Base-by-base conservation (phyloP, 495 filamentous ascomycete genomes). In the Penicillium canariense region DNA sequence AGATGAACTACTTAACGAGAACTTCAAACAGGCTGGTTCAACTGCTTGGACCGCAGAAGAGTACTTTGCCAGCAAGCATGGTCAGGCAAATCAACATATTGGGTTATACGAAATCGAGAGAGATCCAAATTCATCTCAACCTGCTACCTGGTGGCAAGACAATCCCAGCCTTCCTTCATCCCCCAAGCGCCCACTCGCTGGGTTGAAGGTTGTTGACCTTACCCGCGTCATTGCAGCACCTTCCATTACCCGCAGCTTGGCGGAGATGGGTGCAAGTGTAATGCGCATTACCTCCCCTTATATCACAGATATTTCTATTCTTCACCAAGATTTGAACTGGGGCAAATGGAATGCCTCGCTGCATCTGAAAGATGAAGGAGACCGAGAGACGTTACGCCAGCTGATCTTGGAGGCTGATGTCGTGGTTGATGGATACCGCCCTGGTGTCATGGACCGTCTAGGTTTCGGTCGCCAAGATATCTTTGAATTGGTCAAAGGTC, bases 371-470 rank as follows among this genome's bases (percentile, higher is more conserved):
- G 67, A 67, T 5, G 70, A 75, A 25, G 69, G 68, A 23, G 78
- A 73, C 20, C 62, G 71, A 11, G 58, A 67, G 32, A 67, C 61
- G 20, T 58, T 85, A 23, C 61, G 68, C 2, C 47, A 50, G 9
- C 58, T 84, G 18, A 75, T 85, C 44, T 56, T 59, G 8, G 75
- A 77, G 0, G 81, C 81, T 2, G 82, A 85, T 66, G 76, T 85
- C n/a, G 73, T 85, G 5, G 53, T 85, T 15, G 72, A 82, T 50
- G 81, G 80, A 1, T 85, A 83, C 52, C 73, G 81, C 2, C 81
- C 80, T 0, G 76, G 73, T 2, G 78, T 71, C 3, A 54, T 83
- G 34, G 78, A 79, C 7, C 72, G 71, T 15, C 62, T 75, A 26
- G 81, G 81, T 0, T 81, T 81, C n/a, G n/a, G n/a, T 54, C 71